These are phyloP conservation scores for Debaryomyces subglobosus DNA, from an alignment of 1,139 yeast species.

Conservation along the genomic window DNA sequence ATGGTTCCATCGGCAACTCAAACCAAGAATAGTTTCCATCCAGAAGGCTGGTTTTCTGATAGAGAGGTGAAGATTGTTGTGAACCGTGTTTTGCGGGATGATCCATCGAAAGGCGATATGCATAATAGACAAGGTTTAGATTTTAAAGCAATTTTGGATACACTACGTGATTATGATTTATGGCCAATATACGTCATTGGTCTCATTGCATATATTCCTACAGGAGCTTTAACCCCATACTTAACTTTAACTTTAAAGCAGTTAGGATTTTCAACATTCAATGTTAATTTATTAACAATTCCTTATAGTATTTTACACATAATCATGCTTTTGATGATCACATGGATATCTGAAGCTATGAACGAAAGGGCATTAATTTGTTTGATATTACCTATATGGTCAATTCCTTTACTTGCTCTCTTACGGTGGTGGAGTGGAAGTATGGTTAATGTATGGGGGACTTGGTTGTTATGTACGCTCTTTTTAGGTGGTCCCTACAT, in stretches of 20 bases:
- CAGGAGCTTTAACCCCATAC: constrained; percentile 48
- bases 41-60: constrained; percentile 65
- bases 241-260: constrained; percentile 53
- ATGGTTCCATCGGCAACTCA: constrained; percentile 65
- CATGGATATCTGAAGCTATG: constrained; percentile 44
- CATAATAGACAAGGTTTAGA: constrained; percentile 61
- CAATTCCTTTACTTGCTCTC: constrained; percentile 40
- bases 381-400: constrained; percentile 40
- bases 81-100: constrained; percentile 65
- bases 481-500: constrained; percentile 52
- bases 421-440: constrained; percentile 57
- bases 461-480: constrained; percentile 52
- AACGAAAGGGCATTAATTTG: constrained; percentile 38
- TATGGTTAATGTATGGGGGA: constrained; percentile 51
- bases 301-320: constrained; percentile 48
- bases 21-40: constrained; percentile 54
- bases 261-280: constrained; percentile 59
- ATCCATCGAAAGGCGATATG: constrained; percentile 72
- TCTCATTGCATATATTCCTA: constrained; percentile 47
- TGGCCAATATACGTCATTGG: constrained; percentile 63
- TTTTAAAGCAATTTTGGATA: constrained; percentile 37
- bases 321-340: constrained; percentile 37
- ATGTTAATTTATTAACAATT: constrained; percentile 57
- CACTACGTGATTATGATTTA: constrained; percentile 56
- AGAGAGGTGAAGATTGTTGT: constrained; percentile 65